Base-by-base conservation (phyloP, 306 rosid species). In the Quercus suber region DNA sequence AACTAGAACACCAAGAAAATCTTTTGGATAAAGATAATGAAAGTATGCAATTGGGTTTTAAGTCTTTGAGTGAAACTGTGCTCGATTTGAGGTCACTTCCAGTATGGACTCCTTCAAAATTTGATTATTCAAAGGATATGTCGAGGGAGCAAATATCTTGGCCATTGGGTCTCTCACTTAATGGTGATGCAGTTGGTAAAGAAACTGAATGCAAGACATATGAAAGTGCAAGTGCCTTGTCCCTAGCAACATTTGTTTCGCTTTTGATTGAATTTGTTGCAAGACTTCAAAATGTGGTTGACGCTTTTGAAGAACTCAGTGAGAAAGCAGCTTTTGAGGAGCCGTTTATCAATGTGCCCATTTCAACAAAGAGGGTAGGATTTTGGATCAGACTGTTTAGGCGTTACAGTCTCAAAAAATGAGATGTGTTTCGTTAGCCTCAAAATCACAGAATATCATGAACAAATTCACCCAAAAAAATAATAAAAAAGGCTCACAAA, bases 251-350 rank as follows among this genome's bases (percentile, higher is more conserved):
- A 53, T 92, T 90, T 86, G 76, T 92, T 35, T 90, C 97, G 4
- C 91, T 88, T 55, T 81, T 91, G 63, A 89, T 91, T 6, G 97
- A 91, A 85, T 91, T 91, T 79, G 97, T 89, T 37, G 97, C 97
- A 12, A 86, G 94, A 82, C 94, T 90, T 84, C 94, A 90, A 74
- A 90, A 92, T 86, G 85, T 92, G 27, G 97, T 90, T 27, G 86
- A 88, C 80, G 92, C 87, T 57, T 90, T 88, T 72, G 81, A 82
- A 75, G 91, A 85, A 80, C 91, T 92, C 3, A 84, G 97, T 37
- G 83, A 89, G 85, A 85, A 79, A 64, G 97, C 97, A 23, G 86
- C 86, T 20, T 92, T 92, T 74, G 85, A 78, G 76, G 92, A 90
- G 33, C 94, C 88, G 3, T 61, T 53, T 41, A 89, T 87, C 1